Conservation (phyloP, 768 basidiomycete genomes). For the Lyophyllum decastes region DNA sequence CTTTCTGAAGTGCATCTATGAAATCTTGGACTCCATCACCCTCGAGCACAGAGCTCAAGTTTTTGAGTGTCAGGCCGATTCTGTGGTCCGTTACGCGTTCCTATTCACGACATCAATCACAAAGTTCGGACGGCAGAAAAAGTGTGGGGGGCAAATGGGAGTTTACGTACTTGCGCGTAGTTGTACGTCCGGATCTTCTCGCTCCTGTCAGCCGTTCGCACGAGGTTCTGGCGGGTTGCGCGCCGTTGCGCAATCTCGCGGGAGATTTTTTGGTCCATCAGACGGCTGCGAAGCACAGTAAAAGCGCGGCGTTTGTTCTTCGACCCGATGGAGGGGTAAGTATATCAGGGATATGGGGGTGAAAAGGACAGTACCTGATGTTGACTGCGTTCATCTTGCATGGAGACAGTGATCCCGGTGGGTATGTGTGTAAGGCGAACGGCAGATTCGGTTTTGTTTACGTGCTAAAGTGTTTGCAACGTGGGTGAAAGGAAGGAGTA, state of each 20-base stretch:
- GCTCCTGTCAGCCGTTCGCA: conserved; percentile 82
- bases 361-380: conserved; percentile 63
- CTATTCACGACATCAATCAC: conserved; percentile 37
- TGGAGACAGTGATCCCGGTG: conserved; percentile 91
- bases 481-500: not conserved
- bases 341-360: not conserved
- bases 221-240: conserved; percentile 67
- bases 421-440: conserved; percentile 93
- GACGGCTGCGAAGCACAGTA: conserved; percentile 81
- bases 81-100: conserved; percentile 94
- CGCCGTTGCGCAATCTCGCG: conserved; percentile 73
- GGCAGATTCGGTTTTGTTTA: conserved; percentile 98
- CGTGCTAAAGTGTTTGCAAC: conserved; percentile 66
- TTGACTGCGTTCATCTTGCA: conserved; percentile 97
- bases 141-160: not conserved
- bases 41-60: conserved; percentile 65
- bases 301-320: conserved; percentile 95
- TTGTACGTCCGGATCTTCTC: conserved; percentile 98
- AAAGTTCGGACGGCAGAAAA: not conserved
- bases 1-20: conserved; percentile 54
- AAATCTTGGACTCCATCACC: conserved; percentile 63
- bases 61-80: conserved; percentile 74
- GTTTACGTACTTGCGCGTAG: conserved; percentile 68
- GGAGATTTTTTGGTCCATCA: conserved; percentile 78
- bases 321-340: not conserved